phyloP scores from a whole-genome alignment of 805 yeast genomes.

The Metschnikowia baotianmanensis region DNA sequence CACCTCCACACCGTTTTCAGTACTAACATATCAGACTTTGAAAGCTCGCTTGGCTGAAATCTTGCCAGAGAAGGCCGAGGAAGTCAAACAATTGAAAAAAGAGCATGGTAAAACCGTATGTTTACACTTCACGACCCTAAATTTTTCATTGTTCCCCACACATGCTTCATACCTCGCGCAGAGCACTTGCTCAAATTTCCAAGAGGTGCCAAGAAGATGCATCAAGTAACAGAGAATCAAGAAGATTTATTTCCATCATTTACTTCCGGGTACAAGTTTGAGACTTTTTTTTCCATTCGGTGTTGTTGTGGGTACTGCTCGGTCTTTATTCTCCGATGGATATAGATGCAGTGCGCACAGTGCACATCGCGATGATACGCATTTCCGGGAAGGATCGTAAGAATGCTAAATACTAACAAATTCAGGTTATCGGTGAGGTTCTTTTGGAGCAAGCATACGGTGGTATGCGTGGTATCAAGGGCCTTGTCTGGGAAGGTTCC shows the following conservation, averaged over 20 bases:
- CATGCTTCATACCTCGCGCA: no score
- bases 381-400: not conserved
- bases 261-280: not conserved
- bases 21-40: constrained; percentile 52
- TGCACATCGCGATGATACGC: constrained; percentile 2
- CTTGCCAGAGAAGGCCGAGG: constrained; percentile 88
- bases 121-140: constrained; percentile 17
- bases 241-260: not conserved
- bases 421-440: constrained; percentile 45
- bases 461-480: constrained; percentile 78
- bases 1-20: not conserved
- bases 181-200: no score
- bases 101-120: constrained; percentile 82
- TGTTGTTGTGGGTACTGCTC: constrained; percentile 3
- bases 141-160: not conserved
- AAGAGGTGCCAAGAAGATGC: no score
- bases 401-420: not conserved
- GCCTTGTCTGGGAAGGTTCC: constrained; percentile 79
- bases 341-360: constrained; percentile 2
- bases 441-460: constrained; percentile 44
- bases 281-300: not conserved
- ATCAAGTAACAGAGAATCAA: no score
- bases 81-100: constrained; percentile 84
- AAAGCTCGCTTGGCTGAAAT: constrained; percentile 93
- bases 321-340: constrained; percentile 11